Conservation (phyloP, 75 land plant genomes). For the Sequoiadendron giganteum region DNA sequence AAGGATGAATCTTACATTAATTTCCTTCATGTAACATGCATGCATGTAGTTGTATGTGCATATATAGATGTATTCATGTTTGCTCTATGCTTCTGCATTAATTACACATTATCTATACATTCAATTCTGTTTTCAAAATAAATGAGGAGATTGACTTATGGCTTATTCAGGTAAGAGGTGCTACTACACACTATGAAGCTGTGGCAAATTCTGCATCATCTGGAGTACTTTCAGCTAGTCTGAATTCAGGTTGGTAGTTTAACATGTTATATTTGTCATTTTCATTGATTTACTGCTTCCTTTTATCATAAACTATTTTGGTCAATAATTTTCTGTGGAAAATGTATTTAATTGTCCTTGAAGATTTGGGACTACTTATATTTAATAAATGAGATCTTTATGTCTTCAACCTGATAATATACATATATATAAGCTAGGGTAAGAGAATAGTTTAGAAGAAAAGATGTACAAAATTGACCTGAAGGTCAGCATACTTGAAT, state of each 20-base stretch:
- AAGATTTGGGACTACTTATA: not conserved
- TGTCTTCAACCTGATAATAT: not conserved
- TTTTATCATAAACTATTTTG: not conserved
- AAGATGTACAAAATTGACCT: too few species aligned
- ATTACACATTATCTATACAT: not conserved
- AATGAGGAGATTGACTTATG: not conserved
- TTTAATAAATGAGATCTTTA: not conserved
- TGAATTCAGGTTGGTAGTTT: conserved; percentile 68
- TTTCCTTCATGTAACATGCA: not conserved
- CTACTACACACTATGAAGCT: conserved; percentile 96
- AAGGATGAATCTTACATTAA: not conserved
- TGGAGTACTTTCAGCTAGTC: conserved; percentile 81
- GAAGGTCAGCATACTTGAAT: too few species aligned
- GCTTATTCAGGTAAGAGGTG: conserved; percentile 81
- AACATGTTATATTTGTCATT: not conserved
- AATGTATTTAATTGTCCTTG: not conserved
- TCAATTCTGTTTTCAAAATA: not conserved
- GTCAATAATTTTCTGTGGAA: not conserved
- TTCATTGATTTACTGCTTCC: not conserved
- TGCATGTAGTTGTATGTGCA: not conserved
- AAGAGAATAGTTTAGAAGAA: too few species aligned
- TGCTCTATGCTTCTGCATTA: not conserved
- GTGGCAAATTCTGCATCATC: conserved; percentile 96
- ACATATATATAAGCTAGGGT: too few species aligned
- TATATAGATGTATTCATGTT: not conserved